These are phyloP conservation scores for Orbilia quercus DNA, from an alignment of 2,329 filamentous ascomycete species.

Conservation along the genomic window DNA sequence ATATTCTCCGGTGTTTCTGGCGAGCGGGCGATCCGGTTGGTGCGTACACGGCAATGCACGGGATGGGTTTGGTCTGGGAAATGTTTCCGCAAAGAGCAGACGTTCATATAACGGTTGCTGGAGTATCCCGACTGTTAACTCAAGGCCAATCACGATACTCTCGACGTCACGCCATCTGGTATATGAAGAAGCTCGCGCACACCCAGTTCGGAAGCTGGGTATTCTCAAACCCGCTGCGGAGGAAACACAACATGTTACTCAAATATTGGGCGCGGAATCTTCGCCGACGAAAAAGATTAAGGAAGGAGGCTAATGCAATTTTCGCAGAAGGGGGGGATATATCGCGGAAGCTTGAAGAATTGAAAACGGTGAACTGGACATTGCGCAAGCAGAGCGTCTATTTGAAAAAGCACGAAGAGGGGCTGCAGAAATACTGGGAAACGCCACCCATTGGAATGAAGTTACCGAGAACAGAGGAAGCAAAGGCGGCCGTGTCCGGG, in stretches of 20 bases:
- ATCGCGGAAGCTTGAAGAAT: constrained; percentile 17
- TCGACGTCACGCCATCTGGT: constrained; percentile 43
- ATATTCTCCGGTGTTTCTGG: constrained; percentile 43
- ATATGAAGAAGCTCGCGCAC: constrained; percentile 38
- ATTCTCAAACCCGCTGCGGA: not conserved
- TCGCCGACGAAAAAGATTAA: constrained; percentile 11
- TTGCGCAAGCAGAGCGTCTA: constrained; percentile 1
- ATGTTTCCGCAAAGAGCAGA: constrained; percentile 12
- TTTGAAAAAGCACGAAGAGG: constrained; percentile 8
- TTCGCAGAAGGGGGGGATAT: constrained; percentile 14
- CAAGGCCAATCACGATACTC: constrained; percentile 1
- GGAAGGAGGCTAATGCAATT: not conserved
- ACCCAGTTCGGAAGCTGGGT: constrained; percentile 22
- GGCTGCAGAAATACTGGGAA: constrained; percentile 38
- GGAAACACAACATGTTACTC: constrained; percentile 21
- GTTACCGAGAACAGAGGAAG: constrained; percentile 29
- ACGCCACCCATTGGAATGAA: constrained; percentile 29
- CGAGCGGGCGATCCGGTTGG: constrained; percentile 32
- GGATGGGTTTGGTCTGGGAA: constrained; percentile 47
- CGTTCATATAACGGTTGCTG: constrained; percentile 37
- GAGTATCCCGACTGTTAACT: constrained; percentile 27
- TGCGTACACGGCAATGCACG: constrained; percentile 49
- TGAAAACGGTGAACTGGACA: not conserved
- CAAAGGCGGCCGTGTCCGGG: constrained; percentile 27
- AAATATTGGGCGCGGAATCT: constrained; percentile 23